Percentiles rank a stretch among this genome's conserved stretches.
These are phyloP conservation scores for Ustilago lituana DNA, from an alignment of 1,284 basidiomycete genomes.

Conservation along the genomic window DNA sequence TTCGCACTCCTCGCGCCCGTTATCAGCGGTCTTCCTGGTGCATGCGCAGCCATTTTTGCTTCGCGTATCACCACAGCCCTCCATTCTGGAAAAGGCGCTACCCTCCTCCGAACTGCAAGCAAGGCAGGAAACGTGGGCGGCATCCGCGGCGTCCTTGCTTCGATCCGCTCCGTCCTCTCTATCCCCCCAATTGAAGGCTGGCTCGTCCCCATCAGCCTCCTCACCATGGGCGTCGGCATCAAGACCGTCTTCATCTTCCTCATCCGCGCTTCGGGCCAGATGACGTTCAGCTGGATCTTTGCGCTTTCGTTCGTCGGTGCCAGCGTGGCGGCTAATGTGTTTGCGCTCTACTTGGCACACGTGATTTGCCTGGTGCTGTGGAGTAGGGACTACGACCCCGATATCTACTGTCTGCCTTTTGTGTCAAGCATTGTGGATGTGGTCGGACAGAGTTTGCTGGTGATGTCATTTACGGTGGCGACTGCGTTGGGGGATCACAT, in stretches of 20 bases:
- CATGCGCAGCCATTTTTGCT: conserved; percentile 88
- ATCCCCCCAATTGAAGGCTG: conserved; percentile 58
- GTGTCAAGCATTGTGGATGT: conserved; percentile 91
- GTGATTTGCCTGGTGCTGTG: conserved; percentile 81
- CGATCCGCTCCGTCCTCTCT: conserved; percentile 20
- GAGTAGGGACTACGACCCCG: conserved; percentile 82
- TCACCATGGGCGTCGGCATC: conserved; percentile 50
- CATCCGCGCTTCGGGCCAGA: conserved; percentile 44
- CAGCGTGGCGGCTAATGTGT: conserved; percentile 35
- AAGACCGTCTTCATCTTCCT: conserved; percentile 53
- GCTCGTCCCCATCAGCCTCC: conserved; percentile 54
- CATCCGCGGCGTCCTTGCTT: conserved; percentile 20
- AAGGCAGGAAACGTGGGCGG: conserved; percentile 34
- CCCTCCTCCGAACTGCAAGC: conserved; percentile 19
- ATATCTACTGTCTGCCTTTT: conserved; percentile 87
- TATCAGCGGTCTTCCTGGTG: conserved; percentile 78
- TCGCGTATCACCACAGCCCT: conserved; percentile 87
- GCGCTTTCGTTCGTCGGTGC: conserved; percentile 31
- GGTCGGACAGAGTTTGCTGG: conserved; percentile 83
- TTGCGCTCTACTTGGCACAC: conserved; percentile 78
- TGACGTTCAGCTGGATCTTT: conserved; percentile 61
- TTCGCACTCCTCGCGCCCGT: conserved; percentile 89
- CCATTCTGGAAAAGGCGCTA: conserved; percentile 70
- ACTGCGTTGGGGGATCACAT: conserved; percentile 63
- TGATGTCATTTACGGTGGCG: conserved; percentile 69